Evolutionary conservation across 1,139 yeast genomes (phyloP), one percentile per base, ranked within the genome.

Genomic region (Geotrichum aggregatum): DNA sequence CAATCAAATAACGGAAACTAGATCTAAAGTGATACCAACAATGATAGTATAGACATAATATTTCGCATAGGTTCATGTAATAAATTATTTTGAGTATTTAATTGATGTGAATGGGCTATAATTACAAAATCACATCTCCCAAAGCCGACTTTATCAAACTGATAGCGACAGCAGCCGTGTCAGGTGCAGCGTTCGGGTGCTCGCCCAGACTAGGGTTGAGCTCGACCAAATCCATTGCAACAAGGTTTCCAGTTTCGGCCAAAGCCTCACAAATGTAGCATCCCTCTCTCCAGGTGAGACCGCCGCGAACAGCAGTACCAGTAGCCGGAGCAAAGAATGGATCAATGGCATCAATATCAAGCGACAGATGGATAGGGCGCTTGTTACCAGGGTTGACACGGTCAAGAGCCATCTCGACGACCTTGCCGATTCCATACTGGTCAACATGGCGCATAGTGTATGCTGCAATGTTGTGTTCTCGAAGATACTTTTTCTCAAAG

Each of bases 271-370:
- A 94, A 52, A 92, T 72, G 67, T 85, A 92, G 66, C 94, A 78
- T 44, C 96, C 98, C 72, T 92, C 98, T 73, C 98, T 80, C 70
- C 92, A 78, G 6, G 96, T 84, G 58, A 92, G 76, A 2, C 98
- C 98, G 58, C 98, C 98, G 68, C 96, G 84, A 16, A 92, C 98
- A 54, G 98, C 91, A 1, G 98, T 92, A 54, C 98, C 98, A 1
- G 98, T 92, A 39, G 98, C 96, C 30, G 97, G 97, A 14, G 94
- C 97, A 66, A 77, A 89, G 58, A 82, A 77, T 49, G 98, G 98
- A 70, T 92, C 98, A 58, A 92, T 83, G 44, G 98, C 97, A 70
- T 92, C 98, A 48, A 92, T 97, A 66, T 92, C 98, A 67, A 91
- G 91, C 34, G 95, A 84, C 62, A 94, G 73, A 72, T 92, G 97